Evolutionary conservation across 208 protist genomes (phyloP).

Genomic region (Trypanosoma boissoni): DNA sequence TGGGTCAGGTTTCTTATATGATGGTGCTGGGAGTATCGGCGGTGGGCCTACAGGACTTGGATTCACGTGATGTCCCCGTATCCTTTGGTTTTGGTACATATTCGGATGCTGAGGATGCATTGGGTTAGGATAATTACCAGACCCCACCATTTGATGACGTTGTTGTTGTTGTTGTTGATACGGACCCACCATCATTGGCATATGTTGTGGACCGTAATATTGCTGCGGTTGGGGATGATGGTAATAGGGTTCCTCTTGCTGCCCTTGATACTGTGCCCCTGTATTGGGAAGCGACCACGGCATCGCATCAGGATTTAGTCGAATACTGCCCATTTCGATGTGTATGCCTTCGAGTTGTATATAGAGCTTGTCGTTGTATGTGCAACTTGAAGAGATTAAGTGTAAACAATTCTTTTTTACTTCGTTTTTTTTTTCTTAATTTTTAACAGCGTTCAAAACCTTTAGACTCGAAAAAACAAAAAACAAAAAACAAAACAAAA

Average conservation of each 20-base stretch:
- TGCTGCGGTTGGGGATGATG: neutral
- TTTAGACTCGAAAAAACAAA: conserved; percentile 4
- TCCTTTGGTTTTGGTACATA: neutral
- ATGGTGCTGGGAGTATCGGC: conserved; percentile 15
- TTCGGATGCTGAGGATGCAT: conserved; percentile 10
- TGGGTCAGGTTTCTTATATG: conserved; percentile 38
- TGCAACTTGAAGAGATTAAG: no score
- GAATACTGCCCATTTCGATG: no score
- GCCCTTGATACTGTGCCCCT: no score
- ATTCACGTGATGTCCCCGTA: conserved; percentile 8
- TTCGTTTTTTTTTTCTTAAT: neutral
- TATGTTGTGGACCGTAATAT: conserved; percentile 2
- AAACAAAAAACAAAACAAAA: conserved; percentile 7
- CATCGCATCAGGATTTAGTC: conserved; percentile 21
- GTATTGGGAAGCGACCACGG: no score
- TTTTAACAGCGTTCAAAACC: no score
- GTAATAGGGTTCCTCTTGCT: no score
- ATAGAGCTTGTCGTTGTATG: neutral
- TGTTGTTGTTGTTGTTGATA: neutral
- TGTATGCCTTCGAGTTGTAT: neutral
- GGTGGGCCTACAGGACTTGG: conserved; percentile 4
- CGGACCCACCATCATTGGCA: conserved; percentile 4
- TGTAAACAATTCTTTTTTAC: no score
- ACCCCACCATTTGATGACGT: conserved; percentile 10
- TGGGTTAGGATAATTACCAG: neutral